Conservation (phyloP, 2,329 filamentous ascomycete species). For the Venturia nashicola region DNA sequence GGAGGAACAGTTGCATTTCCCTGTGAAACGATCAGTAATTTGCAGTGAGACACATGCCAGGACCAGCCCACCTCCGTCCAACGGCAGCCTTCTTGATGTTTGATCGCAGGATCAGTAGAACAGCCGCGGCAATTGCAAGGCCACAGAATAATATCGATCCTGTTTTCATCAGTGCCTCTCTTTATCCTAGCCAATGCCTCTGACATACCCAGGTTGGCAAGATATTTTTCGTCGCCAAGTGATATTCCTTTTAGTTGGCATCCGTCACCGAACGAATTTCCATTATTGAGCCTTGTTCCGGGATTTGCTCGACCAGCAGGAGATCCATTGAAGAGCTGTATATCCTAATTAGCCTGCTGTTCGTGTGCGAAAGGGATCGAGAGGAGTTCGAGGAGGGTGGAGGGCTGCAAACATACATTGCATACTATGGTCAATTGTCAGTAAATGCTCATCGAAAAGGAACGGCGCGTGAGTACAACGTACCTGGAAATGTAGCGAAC, state of each 20-base stretch:
- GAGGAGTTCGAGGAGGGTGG: background rate
- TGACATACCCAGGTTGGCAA: slow-evolving; percentile 71
- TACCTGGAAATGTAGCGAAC: slow-evolving; percentile 28
- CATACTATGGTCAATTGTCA: slow-evolving; percentile 24
- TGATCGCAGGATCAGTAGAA: slow-evolving; percentile 63
- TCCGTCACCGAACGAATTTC: slow-evolving; percentile 43
- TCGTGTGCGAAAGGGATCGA: background rate
- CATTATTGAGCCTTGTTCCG: slow-evolving; percentile 20
- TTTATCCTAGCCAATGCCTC: background rate
- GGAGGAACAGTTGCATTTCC: slow-evolving; percentile 91
- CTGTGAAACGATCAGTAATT: slow-evolving; percentile 33
- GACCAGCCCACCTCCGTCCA: slow-evolving; percentile 59
- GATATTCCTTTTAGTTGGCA: slow-evolving; percentile 68
- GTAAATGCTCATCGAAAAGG: background rate
- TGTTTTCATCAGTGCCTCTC: slow-evolving; percentile 27
- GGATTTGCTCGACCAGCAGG: slow-evolving; percentile 30
- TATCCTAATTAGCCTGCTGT: slow-evolving; percentile 3
- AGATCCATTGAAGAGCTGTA: slow-evolving; percentile 51
- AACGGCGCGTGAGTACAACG: slow-evolving; percentile 8
- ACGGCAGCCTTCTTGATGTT: slow-evolving; percentile 89
- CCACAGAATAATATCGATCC: slow-evolving; percentile 79
- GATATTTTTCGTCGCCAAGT: slow-evolving; percentile 49
- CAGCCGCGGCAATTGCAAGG: slow-evolving; percentile 57
- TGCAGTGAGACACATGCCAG: background rate
- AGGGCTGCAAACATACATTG: slow-evolving; percentile 25